These are phyloP conservation scores for Pythium monospermum DNA, from an alignment of 352 stramenopile genomes.

Conservation along the genomic window DNA sequence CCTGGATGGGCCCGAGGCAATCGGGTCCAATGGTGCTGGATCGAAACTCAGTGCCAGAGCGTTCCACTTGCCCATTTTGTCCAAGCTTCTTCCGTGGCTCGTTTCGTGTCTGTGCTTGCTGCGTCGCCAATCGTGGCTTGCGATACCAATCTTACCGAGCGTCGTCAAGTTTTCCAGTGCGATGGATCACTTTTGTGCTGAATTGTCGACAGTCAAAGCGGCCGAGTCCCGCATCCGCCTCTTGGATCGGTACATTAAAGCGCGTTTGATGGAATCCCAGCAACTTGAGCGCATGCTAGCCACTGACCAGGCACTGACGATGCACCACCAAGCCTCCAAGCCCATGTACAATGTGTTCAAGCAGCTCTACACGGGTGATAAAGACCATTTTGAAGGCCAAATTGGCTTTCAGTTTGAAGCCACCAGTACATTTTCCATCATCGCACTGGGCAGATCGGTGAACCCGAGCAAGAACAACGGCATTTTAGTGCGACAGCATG, in stretches of 20 bases:
- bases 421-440: slow-evolving; percentile 71
- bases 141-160: slow-evolving; percentile 57
- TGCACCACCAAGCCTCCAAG: slow-evolving; percentile 50
- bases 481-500: slow-evolving; percentile 60
- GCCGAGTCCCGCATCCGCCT: slow-evolving; percentile 58
- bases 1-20: background rate
- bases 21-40: background rate
- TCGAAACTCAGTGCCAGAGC: slow-evolving; percentile 6
- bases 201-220: slow-evolving; percentile 51
- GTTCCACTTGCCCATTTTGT: slow-evolving; percentile 44
- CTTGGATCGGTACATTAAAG: slow-evolving; percentile 55
- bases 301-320: slow-evolving; percentile 39
- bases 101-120: slow-evolving; percentile 76
- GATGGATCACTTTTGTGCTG: slow-evolving; percentile 73
- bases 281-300: slow-evolving; percentile 54
- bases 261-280: slow-evolving; percentile 55
- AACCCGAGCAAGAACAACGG: slow-evolving; percentile 63
- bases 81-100: slow-evolving; percentile 69
- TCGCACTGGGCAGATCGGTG: slow-evolving; percentile 77
- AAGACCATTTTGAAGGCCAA: slow-evolving; percentile 87
- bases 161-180: slow-evolving; percentile 57
- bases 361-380: slow-evolving; percentile 84
- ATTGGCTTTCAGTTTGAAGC: slow-evolving; percentile 89
- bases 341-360: slow-evolving; percentile 86
- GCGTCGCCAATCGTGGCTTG: slow-evolving; percentile 74